These are phyloP conservation scores for Cenococcum geophilum DNA, from an alignment of 495 filamentous ascomycete species.

Conservation along the genomic window DNA sequence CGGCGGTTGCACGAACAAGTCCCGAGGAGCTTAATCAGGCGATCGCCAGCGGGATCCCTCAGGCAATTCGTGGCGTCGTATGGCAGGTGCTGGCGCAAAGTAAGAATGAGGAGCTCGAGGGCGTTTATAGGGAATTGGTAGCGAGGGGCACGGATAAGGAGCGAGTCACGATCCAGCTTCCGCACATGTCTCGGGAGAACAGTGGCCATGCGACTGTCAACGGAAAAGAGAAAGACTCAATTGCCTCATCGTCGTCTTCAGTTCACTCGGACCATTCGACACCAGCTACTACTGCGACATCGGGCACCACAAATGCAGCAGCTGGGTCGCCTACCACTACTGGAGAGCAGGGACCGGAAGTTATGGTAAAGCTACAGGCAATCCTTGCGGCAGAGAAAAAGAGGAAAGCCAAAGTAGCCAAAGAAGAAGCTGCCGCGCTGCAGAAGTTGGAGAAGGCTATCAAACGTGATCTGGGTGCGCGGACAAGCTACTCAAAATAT, in stretches of 20 bases:
- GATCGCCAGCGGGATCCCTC: slow-evolving; percentile 89
- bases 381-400: slow-evolving; percentile 58
- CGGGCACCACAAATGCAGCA: slow-evolving; percentile 40
- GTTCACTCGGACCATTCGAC: slow-evolving; percentile 73
- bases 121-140: slow-evolving; percentile 78
- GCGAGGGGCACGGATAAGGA: slow-evolving; percentile 70
- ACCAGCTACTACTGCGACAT: slow-evolving; percentile 54
- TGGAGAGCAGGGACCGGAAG: slow-evolving; percentile 57
- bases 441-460: slow-evolving; percentile 89
- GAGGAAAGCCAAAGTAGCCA: slow-evolving; percentile 69
- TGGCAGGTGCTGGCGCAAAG: slow-evolving; percentile 97
- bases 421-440: slow-evolving; percentile 62
- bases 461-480: slow-evolving; percentile 77
- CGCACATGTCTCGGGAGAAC: slow-evolving; percentile 9
- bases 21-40: slow-evolving; percentile 82
- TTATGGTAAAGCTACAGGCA: slow-evolving; percentile 59
- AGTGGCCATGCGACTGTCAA: slow-evolving; percentile 43
- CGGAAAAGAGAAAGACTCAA: slow-evolving; percentile 56
- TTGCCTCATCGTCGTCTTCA: slow-evolving; percentile 69
- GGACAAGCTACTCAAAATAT: slow-evolving; percentile 95
- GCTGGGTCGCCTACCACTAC: slow-evolving; percentile 48
- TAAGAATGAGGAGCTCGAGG: slow-evolving; percentile 82
- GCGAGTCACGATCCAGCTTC: slow-evolving; percentile 42
- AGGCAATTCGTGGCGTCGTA: slow-evolving; percentile 88
- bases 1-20: slow-evolving; percentile 75